These are phyloP conservation scores for Raffaelea albimanens DNA, from an alignment of 2,329 filamentous ascomycete genomes.

Conservation along the genomic window DNA sequence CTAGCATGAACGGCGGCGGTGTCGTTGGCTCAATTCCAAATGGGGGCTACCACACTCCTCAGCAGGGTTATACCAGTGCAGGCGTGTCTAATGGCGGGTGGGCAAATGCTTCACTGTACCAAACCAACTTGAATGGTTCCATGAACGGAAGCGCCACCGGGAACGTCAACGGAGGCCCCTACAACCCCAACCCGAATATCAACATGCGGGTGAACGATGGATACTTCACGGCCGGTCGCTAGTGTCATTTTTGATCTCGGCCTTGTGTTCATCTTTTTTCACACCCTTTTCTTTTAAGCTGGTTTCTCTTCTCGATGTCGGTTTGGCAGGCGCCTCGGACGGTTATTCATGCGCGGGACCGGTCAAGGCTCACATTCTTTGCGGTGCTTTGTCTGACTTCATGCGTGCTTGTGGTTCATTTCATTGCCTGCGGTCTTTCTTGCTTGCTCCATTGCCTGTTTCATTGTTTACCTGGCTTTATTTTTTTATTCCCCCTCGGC, in stretches of 20 bases:
- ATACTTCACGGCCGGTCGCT: too few species aligned
- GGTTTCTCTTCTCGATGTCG: background rate
- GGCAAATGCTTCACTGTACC: background rate
- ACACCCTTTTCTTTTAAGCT: background rate
- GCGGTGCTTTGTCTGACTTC: background rate
- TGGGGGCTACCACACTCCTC: background rate
- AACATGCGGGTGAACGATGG: too few species aligned
- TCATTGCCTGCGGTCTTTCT: background rate
- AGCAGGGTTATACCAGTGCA: background rate
- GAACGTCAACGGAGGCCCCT: conserved; percentile 5
- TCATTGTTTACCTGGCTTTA: background rate
- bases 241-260: background rate
- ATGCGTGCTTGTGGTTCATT: background rate
- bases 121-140: background rate
- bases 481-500: background rate
- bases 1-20: background rate
- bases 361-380: background rate
- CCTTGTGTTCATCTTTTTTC: background rate
- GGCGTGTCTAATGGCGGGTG: conserved; percentile 3
- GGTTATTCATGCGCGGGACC: too few species aligned
- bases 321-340: too few species aligned
- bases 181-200: conserved; percentile 3
- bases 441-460: background rate
- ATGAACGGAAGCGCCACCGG: conserved; percentile 4
- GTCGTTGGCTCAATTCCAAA: background rate